Evolutionary conservation across 768 basidiomycete genomes (phyloP), one percentile per base, ranked within the genome.

Genomic region (Phylloporus sp.): DNA sequence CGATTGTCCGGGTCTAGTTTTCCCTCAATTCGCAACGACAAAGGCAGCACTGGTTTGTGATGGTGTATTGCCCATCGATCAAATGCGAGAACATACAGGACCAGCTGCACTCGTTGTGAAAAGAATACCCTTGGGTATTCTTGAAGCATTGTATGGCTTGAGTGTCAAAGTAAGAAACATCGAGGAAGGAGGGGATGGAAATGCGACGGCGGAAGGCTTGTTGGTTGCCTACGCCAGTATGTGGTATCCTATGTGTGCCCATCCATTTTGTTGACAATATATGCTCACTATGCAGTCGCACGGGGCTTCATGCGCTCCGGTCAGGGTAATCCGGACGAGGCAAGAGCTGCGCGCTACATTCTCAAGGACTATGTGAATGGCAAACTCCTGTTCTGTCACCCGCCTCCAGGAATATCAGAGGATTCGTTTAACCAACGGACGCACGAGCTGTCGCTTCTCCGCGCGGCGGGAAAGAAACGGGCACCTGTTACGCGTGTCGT

Each of bases 291-390:
- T 20, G 3, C 55, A 99, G 97, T 98, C 61, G 95, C 84, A 26
- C 78, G 95, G 59, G 97, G 97, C 29, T 97, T 88, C 70, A 89
- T 85, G 63, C 84, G 95, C 34, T 84, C 94, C 1, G 92, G 95
- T 1, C 92, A 95, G 73, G 97, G 97, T 38, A 97, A 95, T 70
- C 95, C 95, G 10, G 97, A 99, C 64, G 94, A 97, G 65, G 92
- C 97, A 27, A 86, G 93, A 46, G 83, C 97, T 0, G 91, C 95
- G 15, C 84, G 97, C 52, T 87, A 88, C 64, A 76, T 99, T 50
- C 78, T 99, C 44, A 99, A 99, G 69, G 97, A 99, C 72, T 99
- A 95, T 63, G 94, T 98, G 54, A 94, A 88, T 59, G 97, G 90
- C 23, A 93, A 91, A 61, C 77, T 99, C 1, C 77, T 98, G 9